Evolutionary conservation across 805 yeast species (phyloP), one percentile per base, ranked within the genome.

Genomic region (Ogataea sp.): DNA sequence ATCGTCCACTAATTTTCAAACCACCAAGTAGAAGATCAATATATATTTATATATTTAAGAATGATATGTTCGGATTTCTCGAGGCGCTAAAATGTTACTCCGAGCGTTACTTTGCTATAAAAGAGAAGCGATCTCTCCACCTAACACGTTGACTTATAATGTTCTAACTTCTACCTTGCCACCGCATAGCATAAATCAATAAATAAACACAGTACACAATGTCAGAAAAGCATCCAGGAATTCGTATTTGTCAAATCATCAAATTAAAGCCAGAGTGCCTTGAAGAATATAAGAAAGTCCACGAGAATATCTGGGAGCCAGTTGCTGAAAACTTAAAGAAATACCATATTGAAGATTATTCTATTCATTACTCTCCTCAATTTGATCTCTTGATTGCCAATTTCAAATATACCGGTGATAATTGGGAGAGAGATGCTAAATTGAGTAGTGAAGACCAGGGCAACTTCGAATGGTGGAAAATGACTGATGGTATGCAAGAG

Each of bases 281-380:
- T n/a, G 66, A 59, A 34, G 60, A 62, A 46, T 65, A 65, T 51
- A 60, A 58, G 30, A 48, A 53, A 37, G 44, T 55, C 32, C 70
- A 65, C 44, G 31, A 43, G 18, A 43, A 51, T 8, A 55, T 58
- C n/a, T 55, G 58, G 50, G 49, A 49, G 14, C 54, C 61, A 8
- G 69, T 65, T 3, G 47, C 58, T 18, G 56, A 46, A 24, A 58
- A 54, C 40, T 43, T 65, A 25, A 45, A 47, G 14, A 58, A 62
- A 34, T 61, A 61, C 42, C 64, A 63, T 40, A 61, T 65, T 37
- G 68, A 62, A 43, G 70, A 65, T 49, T 65, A 65, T 48, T 64
- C 69, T 1, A 64, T 65, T 40, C 59, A 59, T 42, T 64, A 62
- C 40, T 39, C 57, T 29, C 61, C 64, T 8, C 41, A 45, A 21